Evolutionary conservation across 2,329 filamentous ascomycete species (phyloP), one percentile per base, ranked within the genome.

Genomic region (Orbilia javanica): DNA sequence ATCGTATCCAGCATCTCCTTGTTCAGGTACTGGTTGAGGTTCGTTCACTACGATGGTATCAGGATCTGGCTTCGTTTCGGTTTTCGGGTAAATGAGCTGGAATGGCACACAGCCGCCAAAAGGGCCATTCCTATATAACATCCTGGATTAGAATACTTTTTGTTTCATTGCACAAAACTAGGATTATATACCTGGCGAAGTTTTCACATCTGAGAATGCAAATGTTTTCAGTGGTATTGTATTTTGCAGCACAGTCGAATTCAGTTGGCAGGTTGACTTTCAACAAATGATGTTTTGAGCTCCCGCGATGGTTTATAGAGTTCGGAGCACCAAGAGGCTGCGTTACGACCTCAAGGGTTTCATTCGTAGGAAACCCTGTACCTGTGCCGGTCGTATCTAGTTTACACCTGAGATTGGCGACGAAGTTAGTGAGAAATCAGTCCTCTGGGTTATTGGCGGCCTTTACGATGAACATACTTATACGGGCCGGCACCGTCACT

Each of bases 1-100:
- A 48, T 67, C 36, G n/a, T 67, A 67, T 27, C 63, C 63, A n/a
- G 63, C 4, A 67, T 67, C 29, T 1, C 63, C 63, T 11, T 36
- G 18, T 7, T 18, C 46, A 4, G 46, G 27, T 8, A 39, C 55
- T 1, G 46, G 48, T 27, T 50, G 6, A 7, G 62, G 42, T 18
- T 66, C 10, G 2, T 3, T 46, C 5, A 8, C 3, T 4, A 1
- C 42, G 3, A 46, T n/a, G 34, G 2, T 2, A 4, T 10, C 34
- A 8, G 34, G 34, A 6, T 10, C 2, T 36, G 31, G 31, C 31
- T 5, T 34, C 31, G 31, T 4, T 10, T 10, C 10, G n/a, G n/a
- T 34, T 10, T 34, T 34, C 10, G 31, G 39, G n/a, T 42, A 42
- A n/a, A n/a, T 3, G 13, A 42, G 2, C 3, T 42, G 13, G 39